phyloP scores from a whole-genome alignment of 371 early-diverging fungal species.

The Choanephora cucurbitarum region DNA sequence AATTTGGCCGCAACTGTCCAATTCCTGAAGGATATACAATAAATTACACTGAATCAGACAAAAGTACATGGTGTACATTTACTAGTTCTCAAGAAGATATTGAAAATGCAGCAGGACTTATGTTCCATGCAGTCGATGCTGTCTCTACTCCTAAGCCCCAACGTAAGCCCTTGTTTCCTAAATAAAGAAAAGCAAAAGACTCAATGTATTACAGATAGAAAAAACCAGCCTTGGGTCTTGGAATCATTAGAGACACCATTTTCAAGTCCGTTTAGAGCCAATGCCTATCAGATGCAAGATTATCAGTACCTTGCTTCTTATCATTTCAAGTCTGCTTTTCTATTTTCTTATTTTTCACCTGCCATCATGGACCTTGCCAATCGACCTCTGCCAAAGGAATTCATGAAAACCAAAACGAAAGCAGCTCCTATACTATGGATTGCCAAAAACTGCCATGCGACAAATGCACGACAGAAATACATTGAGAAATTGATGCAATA shows the following conservation, averaged over 20 bases:
- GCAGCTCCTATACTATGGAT: conserved; percentile 44
- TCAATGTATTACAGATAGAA: conserved; percentile 14
- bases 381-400: conserved; percentile 37
- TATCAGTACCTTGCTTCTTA: conserved; percentile 45
- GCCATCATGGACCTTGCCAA: conserved; percentile 36
- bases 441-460: conserved; percentile 38
- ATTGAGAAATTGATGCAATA: conserved; percentile 40
- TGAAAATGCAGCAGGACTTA: conserved; percentile 27
- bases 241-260: conserved; percentile 41
- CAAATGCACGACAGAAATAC: conserved; percentile 39
- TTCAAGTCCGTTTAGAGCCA: conserved; percentile 30
- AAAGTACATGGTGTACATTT: conserved; percentile 33
- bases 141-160: conserved; percentile 11
- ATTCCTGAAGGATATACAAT: conserved; percentile 29
- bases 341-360: conserved; percentile 39
- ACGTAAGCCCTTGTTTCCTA: conserved; percentile 23
- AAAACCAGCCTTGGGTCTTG: conserved; percentile 40
- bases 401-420: conserved; percentile 33
- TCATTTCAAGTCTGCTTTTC: conserved; percentile 33
- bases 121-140: conserved; percentile 41
- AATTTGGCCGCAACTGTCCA: conserved; percentile 20
- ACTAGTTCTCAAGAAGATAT: conserved; percentile 22
- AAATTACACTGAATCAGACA: conserved; percentile 1
- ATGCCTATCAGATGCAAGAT: conserved; percentile 22
- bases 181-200: neutral